These are phyloP conservation scores for Talinum fruticosum DNA, from an alignment of 148 eudicot genomes.

Conservation along the genomic window DNA sequence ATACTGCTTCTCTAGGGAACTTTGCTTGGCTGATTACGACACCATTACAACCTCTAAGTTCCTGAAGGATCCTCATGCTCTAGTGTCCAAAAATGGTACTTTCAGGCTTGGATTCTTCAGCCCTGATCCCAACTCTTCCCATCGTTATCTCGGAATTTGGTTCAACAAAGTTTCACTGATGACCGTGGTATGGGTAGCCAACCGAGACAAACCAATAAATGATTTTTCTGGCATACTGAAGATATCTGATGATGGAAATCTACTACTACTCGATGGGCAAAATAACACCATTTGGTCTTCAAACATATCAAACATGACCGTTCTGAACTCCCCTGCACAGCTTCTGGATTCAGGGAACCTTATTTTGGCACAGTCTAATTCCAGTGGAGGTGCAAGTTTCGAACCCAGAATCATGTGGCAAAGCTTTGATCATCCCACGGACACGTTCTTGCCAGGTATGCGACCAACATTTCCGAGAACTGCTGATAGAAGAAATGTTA, in stretches of 20 bases:
- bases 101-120: no score
- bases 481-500: constrained; percentile 5
- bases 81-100: no score
- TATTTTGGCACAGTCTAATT: constrained; percentile 16
- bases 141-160: constrained; percentile 45
- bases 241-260: constrained; percentile 32
- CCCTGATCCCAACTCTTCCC: constrained; percentile 22
- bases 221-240: constrained; percentile 30
- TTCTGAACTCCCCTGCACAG: constrained; percentile 14
- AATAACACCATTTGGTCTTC: constrained; percentile 33
- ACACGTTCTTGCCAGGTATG: constrained; percentile 40
- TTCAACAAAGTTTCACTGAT: constrained; percentile 30
- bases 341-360: constrained; percentile 41
- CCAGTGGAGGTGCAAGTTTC: background rate
- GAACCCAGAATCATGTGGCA: constrained; percentile 28
- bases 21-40: no score
- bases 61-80: background rate
- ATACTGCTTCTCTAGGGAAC: no score
- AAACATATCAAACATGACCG: constrained; percentile 8
- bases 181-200: constrained; percentile 44
- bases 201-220: constrained; percentile 33
- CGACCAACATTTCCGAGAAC: constrained; percentile 22
- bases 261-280: constrained; percentile 16
- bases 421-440: constrained; percentile 44
- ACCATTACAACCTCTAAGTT: no score